Base-by-base conservation (phyloP, 2,329 filamentous ascomycete species). In the Tolypocladium inflatum region DNA sequence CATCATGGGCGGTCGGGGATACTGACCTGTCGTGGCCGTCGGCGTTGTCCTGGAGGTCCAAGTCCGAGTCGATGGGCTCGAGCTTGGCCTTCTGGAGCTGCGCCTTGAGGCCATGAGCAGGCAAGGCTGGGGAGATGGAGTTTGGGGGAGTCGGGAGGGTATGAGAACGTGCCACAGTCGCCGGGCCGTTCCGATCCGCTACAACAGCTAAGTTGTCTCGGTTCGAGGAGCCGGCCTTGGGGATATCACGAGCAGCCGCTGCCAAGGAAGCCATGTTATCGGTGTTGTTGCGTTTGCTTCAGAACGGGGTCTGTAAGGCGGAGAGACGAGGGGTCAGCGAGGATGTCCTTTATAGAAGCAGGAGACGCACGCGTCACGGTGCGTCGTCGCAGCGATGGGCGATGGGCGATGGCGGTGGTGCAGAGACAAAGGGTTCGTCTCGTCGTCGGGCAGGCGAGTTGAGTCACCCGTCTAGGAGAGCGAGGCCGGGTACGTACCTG, bases 91-190 rank as follows among this genome's bases (percentile, higher is more conserved):
- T 80, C 69, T 81, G 80, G 64, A 85, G 78, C 70, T 86, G 86
- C 62, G 84, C 81, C 73, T 88, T 89, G 70, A 89, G 84, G 67
- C 88, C 88, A 67, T 93, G 90, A 60, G 92, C 90, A 66, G 88
- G 86, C 64, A 97, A 81, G 65, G 85, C 87, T 54, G 93, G 93
- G 61, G 92, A 97, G 72, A 97, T 91, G 74, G 92, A 97, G 79
- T 93, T 95, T 61, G 93, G 93, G 70, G 93, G 93, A 72, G 93
- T 97, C 63, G 89, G 91, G 68, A 96, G 85, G 72, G 84, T 79
- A 66, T 81, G 79, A 77, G 76, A 74, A 75, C 75, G 78, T 77
- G 82, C 82, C 81, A 83, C 74, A 75, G 73, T 76, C 74, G 70
- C 78, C 80, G 81, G 76, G 73, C 84, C 80, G 67, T 80, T 82